phyloP scores from a whole-genome alignment of 2,329 filamentous ascomycete genomes.

The Penicillium sp. region DNA sequence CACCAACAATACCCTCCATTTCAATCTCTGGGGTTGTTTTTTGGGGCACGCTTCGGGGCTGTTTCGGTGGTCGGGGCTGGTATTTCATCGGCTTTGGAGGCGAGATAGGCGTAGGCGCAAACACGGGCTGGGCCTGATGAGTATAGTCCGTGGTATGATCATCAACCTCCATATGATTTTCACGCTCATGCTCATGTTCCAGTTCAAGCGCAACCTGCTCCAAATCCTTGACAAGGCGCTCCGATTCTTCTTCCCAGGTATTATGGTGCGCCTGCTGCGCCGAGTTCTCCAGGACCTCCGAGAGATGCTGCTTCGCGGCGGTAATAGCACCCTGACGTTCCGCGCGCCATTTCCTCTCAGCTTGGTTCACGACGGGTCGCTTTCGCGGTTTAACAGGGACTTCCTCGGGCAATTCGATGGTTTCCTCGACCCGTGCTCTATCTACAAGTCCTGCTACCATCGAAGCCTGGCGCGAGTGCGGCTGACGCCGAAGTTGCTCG shows the following conservation, averaged over 20 bases:
- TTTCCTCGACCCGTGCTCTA: constrained; percentile 21
- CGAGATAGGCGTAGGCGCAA: constrained; percentile 17
- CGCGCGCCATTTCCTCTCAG: constrained; percentile 47
- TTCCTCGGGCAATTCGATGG: constrained; percentile 21
- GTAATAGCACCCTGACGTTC: constrained; percentile 42
- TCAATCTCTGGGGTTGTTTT: constrained; percentile 3
- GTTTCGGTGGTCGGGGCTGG: constrained; percentile 44
- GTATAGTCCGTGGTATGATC: constrained; percentile 14
- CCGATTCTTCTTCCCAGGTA: constrained; percentile 52
- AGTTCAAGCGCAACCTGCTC: constrained; percentile 47
- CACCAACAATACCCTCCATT: constrained; percentile 14
- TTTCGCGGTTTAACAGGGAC: constrained; percentile 39
- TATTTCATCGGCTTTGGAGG: constrained; percentile 45
- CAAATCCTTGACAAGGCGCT: constrained; percentile 50
- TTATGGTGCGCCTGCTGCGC: constrained; percentile 43
- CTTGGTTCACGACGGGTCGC: constrained; percentile 49
- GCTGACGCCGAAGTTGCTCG: constrained; percentile 44
- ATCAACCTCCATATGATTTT: constrained; percentile 39
- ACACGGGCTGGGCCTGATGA: neutral
- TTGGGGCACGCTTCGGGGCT: constrained; percentile 27
- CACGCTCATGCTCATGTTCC: constrained; percentile 49
- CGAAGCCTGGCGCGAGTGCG: constrained; percentile 43
- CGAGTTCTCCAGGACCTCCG: constrained; percentile 44
- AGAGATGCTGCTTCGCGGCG: constrained; percentile 44
- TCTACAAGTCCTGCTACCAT: constrained; percentile 39